A percentile compares a stretch with the other conserved stretches of the same genome.
Evolutionary conservation across 2,329 filamentous ascomycete species (phyloP).

Genomic region (Hymenoscyphus linearis): DNA sequence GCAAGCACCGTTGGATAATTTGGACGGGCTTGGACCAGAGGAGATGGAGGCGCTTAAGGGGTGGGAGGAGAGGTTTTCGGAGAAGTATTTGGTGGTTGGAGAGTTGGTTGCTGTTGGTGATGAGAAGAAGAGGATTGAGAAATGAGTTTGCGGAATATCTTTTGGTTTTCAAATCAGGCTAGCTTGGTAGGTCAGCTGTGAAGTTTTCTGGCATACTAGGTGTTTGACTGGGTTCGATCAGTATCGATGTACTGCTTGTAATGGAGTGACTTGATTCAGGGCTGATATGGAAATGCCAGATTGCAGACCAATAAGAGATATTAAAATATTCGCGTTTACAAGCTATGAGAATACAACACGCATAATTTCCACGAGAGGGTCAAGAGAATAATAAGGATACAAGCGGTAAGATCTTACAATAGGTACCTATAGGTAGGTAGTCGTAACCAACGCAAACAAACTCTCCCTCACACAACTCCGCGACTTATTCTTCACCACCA

Average conservation of each 20-base stretch:
- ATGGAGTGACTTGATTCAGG: not conserved
- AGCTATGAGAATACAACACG: no score
- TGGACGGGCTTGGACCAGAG: conserved; percentile 66
- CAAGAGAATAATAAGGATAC: no score
- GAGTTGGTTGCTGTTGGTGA: conserved; percentile 66
- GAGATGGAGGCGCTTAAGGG: conserved; percentile 78
- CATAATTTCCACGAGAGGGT: no score
- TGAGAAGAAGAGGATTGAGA: conserved; percentile 39
- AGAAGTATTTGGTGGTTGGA: conserved; percentile 95
- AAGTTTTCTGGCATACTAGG: not conserved
- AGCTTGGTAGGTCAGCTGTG: not conserved
- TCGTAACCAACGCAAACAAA: no score
- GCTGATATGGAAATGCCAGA: not conserved
- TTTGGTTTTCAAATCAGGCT: not conserved
- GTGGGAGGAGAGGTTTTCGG: conserved; percentile 89
- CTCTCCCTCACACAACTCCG: no score
- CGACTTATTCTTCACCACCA: no score
- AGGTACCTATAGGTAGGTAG: no score
- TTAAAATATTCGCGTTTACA: no score
- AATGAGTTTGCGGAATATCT: not conserved
- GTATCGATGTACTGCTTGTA: not conserved
- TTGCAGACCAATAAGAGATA: not conserved
- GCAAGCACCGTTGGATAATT: conserved; percentile 72
- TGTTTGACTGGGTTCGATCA: not conserved
- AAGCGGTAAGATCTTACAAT: no score